Percentiles rank a stretch among this genome's conserved stretches.
Conservation (phyloP, 495 filamentous ascomycete species). For the Daldinia childiae region DNA sequence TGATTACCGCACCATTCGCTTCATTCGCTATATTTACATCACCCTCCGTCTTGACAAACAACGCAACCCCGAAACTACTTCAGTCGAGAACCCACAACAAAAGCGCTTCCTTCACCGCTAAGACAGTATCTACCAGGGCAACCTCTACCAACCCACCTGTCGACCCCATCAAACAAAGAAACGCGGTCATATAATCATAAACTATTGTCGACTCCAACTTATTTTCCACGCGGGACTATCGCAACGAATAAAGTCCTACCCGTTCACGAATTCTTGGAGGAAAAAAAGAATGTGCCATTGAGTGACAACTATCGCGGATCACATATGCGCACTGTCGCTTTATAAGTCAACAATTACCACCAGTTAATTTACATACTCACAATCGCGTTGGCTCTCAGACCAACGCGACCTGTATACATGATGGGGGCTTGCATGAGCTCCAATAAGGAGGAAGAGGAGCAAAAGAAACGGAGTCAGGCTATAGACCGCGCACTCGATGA, state of each 20-base stretch:
- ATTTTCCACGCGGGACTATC: background rate
- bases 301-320: background rate
- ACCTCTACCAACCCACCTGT: background rate
- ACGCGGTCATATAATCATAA: background rate
- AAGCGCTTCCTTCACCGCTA: background rate
- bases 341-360: background rate
- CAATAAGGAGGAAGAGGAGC: constrained; percentile 81
- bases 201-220: background rate
- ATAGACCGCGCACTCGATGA: constrained; percentile 94
- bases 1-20: constrained; percentile 19
- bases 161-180: constrained; percentile 26
- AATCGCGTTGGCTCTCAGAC: constrained; percentile 18
- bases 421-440: constrained; percentile 95
- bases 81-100: background rate
- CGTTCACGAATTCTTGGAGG: background rate
- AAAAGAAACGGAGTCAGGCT: constrained; percentile 91
- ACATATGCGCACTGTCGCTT: background rate
- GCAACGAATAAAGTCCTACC: background rate
- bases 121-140: background rate
- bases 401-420: constrained; percentile 45
- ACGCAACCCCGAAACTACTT: background rate
- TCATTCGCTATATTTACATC: background rate
- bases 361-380: background rate
- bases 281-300: constrained; percentile 30
- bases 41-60: constrained; percentile 8